Evolutionary conservation across 1,284 basidiomycete genomes (phyloP), one percentile per base, ranked within the genome.

Genomic region (Leccinum subfulvum): DNA sequence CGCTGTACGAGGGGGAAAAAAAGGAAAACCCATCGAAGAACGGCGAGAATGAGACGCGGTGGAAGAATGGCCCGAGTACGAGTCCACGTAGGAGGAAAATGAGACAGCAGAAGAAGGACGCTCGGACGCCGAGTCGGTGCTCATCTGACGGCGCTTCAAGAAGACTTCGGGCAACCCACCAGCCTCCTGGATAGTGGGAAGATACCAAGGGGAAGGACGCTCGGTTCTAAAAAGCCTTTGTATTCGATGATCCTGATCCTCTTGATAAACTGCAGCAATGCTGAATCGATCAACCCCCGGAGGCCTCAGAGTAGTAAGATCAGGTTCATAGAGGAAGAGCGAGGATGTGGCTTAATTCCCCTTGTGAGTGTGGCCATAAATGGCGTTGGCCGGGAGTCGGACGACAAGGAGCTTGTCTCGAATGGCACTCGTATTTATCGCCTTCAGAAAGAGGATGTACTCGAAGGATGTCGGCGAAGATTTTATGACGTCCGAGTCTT

Each of bases 271-370:
- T 88, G 86, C 55, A 95, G 82, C 16, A 99, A 80, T 3, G 94
- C 89, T 41, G 92, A 91, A 76, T 99, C 97, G 63, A 98, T 95
- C 52, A 99, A 82, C 49, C 95, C 97, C 41, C 97, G 89, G 39
- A 99, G 84, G 2, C 96, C 73, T 99, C 97, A 13, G 94, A 26
- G 26, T 26, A 26, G 26, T 26, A 26, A 26, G 26, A 26, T 96
- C 94, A n/a, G 97, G 96, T 76, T 99, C 97, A 73, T 95, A 97
- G 18, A 97, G 82, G 79, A 98, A 98, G 54, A 98, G 82, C 13
- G 91, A 88, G 2, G 91, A 87, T 62, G 88, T 84, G 4, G 92
- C 92, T 71, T 89, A 84, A 33, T 83, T 82, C 76, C 82, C 73
- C 33, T 1, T 35, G 76, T 92, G 87, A 61, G 90, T 94, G 74